Base-by-base conservation (phyloP, 495 filamentous ascomycete genomes). In the Immersiella caudata region DNA sequence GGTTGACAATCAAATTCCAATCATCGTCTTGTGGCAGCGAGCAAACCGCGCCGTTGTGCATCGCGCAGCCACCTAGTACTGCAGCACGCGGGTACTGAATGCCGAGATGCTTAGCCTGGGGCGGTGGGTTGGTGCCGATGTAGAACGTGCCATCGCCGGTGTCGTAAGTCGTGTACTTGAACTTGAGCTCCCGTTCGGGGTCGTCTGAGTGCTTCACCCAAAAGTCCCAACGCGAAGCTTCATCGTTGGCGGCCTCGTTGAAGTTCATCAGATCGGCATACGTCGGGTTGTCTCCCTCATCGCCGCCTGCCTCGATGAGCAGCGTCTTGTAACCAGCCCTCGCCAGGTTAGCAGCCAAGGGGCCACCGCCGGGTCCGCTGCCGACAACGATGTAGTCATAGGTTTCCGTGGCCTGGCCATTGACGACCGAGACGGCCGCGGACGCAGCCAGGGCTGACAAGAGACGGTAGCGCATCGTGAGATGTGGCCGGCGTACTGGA, bases 361-460 rank as follows among this genome's bases (percentile, higher is more conserved):
- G 87, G 6, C 86, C 87, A 11, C 89, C 88, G 20, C 89, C 89
- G 4, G 88, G 85, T 21, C 88, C 89, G 40, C 82, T 85, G 36
- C 89, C 89, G 0, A 91, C 85, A 22, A 91, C 80, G 63, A 91
- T 83, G 74, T 90, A 90, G 66, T 90, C 89, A 71, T 89, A 90
- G 7, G 70, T 60, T 0, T 67, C 63, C 12, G 64, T 46, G 16
- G 51, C 67, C 0, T 59, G 66, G 50, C 67, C 66, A 1, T 54
- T 64, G 0, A 61, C 69, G 54, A 69, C 64, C 8, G 59, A 64
- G 18, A 71, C 27, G 27, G 71, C 68, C 35, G 70, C 78, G 16
- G 71, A 60, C 56, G 71, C 73, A 16, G 54, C 66, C 22, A 75
- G 55, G 36, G 71, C 71, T 36, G 74, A 73, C 16, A 80, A 62